Base-by-base conservation (phyloP, 495 filamentous ascomycete species). In the Xylaria grammica region DNA sequence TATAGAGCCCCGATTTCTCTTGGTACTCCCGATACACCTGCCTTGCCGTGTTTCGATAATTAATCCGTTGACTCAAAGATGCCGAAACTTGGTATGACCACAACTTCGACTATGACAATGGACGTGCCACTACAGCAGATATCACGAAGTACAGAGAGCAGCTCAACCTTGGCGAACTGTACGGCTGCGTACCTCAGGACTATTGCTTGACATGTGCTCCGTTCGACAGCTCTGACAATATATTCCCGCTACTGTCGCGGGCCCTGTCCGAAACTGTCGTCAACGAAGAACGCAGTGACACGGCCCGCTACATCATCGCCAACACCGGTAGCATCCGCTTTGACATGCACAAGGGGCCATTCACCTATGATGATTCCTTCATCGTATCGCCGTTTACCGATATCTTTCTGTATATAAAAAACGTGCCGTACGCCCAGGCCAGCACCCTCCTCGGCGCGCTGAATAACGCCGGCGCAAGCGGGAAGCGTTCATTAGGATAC, bases 271-370 rank as follows among this genome's bases (percentile, higher is more conserved):
- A 81, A 24, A 78, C 79, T 45, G 75, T 92, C 42, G 72, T 75
- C 45, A 86, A 88, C 67, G 26, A 72, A 34, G 68, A 81, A 5
- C 72, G 77, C 8, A 70, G 65, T 15, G 77, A 82, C 15, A 79
- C 77, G 22, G 82, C 90, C 4, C 81, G 85, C 1, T 79, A 92
- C 13, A 85, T 88, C 26, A 82, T 94, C 68, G 78, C 87, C 55
- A 96, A 96, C 67, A 92, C 90, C 5, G 92, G 92, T 13, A 88
- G 87, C 20, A 85, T 94, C 42, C 88, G 92, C 32, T 95, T 93
- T 70, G 92, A 96, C 73, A 85, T 96, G 63, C 91, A 93, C 78
- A 84, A 91, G 67, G 92, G 92, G 5, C 76, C 86, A 4, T 94
- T 94, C 68, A 94, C 92, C 0, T 87, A 85, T 49, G 92, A 95